Percentiles rank a stretch among this genome's conserved stretches.
phyloP scores from a whole-genome alignment of 2,329 filamentous ascomycete species.

The Claviceps spartinae region DNA sequence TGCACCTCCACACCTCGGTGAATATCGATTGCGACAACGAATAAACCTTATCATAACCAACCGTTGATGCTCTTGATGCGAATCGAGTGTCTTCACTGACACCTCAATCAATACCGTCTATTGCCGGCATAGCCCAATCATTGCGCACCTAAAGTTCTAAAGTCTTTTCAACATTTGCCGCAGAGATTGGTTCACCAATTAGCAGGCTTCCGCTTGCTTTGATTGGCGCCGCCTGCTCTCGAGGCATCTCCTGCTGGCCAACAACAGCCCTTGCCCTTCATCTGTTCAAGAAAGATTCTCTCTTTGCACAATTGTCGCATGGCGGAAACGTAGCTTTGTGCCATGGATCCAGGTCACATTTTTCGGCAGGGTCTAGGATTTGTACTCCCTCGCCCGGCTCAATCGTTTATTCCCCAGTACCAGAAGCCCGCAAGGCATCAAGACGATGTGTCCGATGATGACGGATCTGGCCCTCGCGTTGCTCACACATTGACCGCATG shows the following conservation, averaged over 20 bases:
- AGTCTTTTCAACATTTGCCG: background rate
- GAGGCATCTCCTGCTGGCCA: background rate
- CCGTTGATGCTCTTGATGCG: background rate
- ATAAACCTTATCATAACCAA: background rate
- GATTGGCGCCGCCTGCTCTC: conserved; percentile 1
- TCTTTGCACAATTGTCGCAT: background rate
- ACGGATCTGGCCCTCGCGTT: conserved; percentile 45
- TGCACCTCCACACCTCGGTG: background rate
- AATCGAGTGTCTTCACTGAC: background rate
- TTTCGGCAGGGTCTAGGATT: conserved; percentile 44
- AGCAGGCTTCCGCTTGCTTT: background rate
- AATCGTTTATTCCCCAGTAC: conserved; percentile 18
- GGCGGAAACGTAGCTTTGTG: background rate
- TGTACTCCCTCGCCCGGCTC: conserved; percentile 25
- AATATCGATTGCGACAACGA: background rate
- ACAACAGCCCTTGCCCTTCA: background rate
- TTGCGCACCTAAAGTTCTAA: background rate
- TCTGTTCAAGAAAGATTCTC: background rate
- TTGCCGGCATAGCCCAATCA: background rate
- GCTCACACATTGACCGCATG: conserved; percentile 71
- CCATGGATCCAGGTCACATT: conserved; percentile 46
- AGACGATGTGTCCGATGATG: conserved; percentile 33
- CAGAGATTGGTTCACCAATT: background rate
- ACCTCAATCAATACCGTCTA: background rate
- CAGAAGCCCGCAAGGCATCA: conserved; percentile 16